Evolutionary conservation across 2,329 filamentous ascomycete species (phyloP), one percentile per base, ranked within the genome.

Genomic region (Cladosporium sp.): DNA sequence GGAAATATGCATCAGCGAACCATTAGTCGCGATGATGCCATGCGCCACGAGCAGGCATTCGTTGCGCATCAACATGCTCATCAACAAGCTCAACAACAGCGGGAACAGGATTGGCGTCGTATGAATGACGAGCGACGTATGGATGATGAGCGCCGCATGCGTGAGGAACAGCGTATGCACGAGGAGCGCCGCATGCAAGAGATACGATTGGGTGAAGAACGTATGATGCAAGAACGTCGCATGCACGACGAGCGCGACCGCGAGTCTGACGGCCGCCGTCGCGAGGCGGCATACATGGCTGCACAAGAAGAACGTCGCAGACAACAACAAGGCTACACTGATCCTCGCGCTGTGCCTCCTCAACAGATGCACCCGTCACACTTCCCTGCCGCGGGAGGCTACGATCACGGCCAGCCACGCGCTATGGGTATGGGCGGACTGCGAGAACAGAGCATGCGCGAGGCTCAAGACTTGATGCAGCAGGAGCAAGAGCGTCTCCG

Each of bases 21-120:
- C n/a, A 60, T 69, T 12, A 72, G 68, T 56, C 72, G 71, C 21
- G 73, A 74, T 4, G 74, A 76, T 21, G 69, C 61, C 31, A 67
- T 66, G 26, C 66, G 67, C 21, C 66, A 68, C 23, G 69, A 74
- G 35, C 69, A 71, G 10, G 66, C 66, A 5, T 59, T 28, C 29
- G 56, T 35, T 28, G 56, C 56, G 11, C 56, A 58, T 14, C 61
- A 68, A n/a, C 65, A 68, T 26, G 49, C 53, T 50, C 69, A 69
- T 35, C 69, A 70, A 40, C 64, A 67, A 12, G 66, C 64, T 23
- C 58, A 67, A 28, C 53, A 52, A 14, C 66, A 53, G 21, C 64
- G 63, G 10, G 64, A 67, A n/a, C 59, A 64, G 23, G 67, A 67
- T 21, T 62, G 65, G 55, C 63, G 65, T n/a, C 62, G 61, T 52